Evolutionary conservation across 2,329 filamentous ascomycete species (phyloP).

Genomic region (Shiraia sp.): DNA sequence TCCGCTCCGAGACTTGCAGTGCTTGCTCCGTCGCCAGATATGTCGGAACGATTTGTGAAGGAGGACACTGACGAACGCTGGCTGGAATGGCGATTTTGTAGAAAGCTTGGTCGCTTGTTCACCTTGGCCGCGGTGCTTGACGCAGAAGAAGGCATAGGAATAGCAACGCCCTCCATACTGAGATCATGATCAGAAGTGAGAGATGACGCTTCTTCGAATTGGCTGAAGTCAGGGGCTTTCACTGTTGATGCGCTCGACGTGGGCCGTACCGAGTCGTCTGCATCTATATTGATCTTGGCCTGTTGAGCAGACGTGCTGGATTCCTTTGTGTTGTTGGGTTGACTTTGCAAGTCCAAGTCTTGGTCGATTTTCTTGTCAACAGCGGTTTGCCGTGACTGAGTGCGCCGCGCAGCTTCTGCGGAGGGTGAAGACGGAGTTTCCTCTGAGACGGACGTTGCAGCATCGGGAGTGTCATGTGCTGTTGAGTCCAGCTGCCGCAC

Average conservation of each 20-base stretch:
- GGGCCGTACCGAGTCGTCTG: conserved; percentile 32
- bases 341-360: too few species aligned
- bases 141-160: conserved; percentile 21
- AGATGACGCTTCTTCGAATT: conserved; percentile 33
- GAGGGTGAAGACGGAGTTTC: conserved; percentile 49
- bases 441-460: conserved; percentile 34
- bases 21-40: conserved; percentile 66
- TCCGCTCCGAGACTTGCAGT: conserved; percentile 77
- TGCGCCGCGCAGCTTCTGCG: conserved; percentile 45
- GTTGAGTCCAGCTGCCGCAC: conserved; percentile 29
- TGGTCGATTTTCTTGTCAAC: conserved; percentile 1
- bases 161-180: conserved; percentile 31
- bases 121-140: conserved; percentile 26
- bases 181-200: conserved; percentile 34
- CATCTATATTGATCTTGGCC: neutral
- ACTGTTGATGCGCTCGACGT: conserved; percentile 46
- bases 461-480: conserved; percentile 31
- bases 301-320: too few species aligned
- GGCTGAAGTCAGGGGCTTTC: conserved; percentile 41
- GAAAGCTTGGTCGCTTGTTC: conserved; percentile 57
- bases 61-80: conserved; percentile 64
- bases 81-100: conserved; percentile 59
- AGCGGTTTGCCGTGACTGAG: conserved; percentile 19
- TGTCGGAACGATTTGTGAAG: conserved; percentile 56
- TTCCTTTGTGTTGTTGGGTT: too few species aligned